phyloP scores from a whole-genome alignment of 164 flowering plant genomes.

The Nymphaea colorata region DNA sequence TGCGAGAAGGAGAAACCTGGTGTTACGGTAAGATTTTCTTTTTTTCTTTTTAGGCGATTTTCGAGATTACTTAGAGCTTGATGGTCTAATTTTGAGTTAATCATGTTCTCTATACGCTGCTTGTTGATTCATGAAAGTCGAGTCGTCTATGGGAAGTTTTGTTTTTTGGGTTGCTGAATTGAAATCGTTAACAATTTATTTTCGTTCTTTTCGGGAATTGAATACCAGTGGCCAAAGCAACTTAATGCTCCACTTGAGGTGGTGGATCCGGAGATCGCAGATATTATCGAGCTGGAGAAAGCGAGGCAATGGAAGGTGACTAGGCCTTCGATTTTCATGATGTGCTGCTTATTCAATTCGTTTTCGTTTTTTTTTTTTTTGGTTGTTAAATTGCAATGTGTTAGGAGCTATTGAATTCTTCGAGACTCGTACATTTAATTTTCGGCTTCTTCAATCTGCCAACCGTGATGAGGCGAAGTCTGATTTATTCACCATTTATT shows the following conservation, averaged over 20 bases:
- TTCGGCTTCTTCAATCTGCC: too few relatives aligned
- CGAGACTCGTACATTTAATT: neutral
- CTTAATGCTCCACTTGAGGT: constrained; percentile 75
- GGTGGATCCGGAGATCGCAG: constrained; percentile 87
- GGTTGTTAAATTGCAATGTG: neutral
- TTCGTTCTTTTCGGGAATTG: neutral
- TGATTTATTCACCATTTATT: too few relatives aligned
- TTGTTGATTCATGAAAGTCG: neutral
- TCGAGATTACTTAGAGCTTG: neutral
- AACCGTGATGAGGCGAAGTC: too few relatives aligned
- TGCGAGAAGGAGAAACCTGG: constrained; percentile 62
- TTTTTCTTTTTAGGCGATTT: too few relatives aligned
- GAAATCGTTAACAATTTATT: neutral
- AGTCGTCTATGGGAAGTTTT: neutral
- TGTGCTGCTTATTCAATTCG: neutral
- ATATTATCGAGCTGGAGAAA: constrained; percentile 95
- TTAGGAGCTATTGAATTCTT: neutral
- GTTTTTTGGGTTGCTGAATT: too few relatives aligned
- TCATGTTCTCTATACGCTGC: neutral
- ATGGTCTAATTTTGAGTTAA: neutral
- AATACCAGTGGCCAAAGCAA: constrained; percentile 93
- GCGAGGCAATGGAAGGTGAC: constrained; percentile 98
- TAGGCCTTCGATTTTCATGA: neutral
- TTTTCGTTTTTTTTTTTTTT: too few relatives aligned
- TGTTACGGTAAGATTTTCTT: constrained; percentile 35